A percentile compares a stretch with the other conserved stretches of the same genome.
phyloP scores from a whole-genome alignment of 1,284 basidiomycete species.

The Termitomyces sp. region DNA sequence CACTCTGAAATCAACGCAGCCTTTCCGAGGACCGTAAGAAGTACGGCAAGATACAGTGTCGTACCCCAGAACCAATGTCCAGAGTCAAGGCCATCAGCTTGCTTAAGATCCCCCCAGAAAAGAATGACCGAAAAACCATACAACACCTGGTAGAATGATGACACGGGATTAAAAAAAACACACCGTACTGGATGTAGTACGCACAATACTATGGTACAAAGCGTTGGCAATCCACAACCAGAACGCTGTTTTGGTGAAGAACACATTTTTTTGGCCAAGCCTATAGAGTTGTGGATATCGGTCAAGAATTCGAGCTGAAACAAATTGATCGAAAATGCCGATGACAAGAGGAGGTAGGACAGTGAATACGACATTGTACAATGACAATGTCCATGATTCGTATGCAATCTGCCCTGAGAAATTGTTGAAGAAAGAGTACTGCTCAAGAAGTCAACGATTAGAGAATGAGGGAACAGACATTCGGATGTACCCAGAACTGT shows the following conservation, averaged over 20 bases:
- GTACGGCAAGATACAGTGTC: slow-evolving; percentile 85
- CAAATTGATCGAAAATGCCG: slow-evolving; percentile 97
- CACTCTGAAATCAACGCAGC: slow-evolving; percentile 97
- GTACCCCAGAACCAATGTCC: slow-evolving; percentile 99
- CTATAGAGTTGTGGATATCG: slow-evolving; percentile 96
- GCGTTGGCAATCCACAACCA: slow-evolving; percentile 97
- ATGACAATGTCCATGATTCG: slow-evolving; percentile 96
- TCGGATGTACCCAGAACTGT: slow-evolving; percentile 80
- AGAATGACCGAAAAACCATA: slow-evolving; percentile 87
- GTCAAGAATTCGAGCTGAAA: slow-evolving; percentile 93
- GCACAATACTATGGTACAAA: slow-evolving; percentile 86
- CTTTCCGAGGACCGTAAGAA: slow-evolving; percentile 95
- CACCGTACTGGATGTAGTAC: slow-evolving; percentile 23
- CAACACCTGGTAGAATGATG: slow-evolving; percentile 50
- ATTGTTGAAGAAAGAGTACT: slow-evolving; percentile 98
- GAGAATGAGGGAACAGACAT: slow-evolving; percentile 7
- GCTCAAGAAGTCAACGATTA: background rate
- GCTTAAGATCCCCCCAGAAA: slow-evolving; percentile 89
- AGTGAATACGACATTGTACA: slow-evolving; percentile 92
- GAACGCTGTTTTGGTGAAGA: slow-evolving; percentile 88
- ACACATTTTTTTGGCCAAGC: slow-evolving; percentile 86
- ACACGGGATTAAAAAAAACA: background rate
- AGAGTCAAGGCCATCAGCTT: slow-evolving; percentile 73
- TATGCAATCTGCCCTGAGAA: slow-evolving; percentile 98
- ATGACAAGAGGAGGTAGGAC: slow-evolving; percentile 96